phyloP scores from a whole-genome alignment of 83 land plant genomes.

The Thuja plicata region DNA sequence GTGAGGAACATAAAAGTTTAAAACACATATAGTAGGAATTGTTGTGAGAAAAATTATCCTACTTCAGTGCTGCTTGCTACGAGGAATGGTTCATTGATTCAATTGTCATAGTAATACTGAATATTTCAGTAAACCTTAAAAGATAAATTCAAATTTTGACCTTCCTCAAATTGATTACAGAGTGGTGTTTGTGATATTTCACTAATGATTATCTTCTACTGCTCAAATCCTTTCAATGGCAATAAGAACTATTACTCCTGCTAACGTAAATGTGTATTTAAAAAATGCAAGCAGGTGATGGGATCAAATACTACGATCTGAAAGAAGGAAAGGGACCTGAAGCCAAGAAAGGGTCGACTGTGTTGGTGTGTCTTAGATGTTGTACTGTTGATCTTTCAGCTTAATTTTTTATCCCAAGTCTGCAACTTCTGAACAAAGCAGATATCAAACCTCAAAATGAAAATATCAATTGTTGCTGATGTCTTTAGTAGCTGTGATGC shows the following conservation, averaged over 20 bases:
- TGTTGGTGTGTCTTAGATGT: conserved; percentile 49
- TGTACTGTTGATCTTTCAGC: conserved; percentile 16
- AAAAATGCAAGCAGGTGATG: conserved; percentile 63
- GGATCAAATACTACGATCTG: conserved; percentile 85
- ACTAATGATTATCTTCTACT: not conserved
- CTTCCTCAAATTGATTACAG: not conserved
- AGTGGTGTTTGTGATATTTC: not conserved
- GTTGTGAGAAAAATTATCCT: not conserved
- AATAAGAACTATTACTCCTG: not conserved
- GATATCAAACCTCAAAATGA: not conserved
- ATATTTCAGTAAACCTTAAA: not conserved
- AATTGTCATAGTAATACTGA: not conserved
- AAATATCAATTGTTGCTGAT: not conserved
- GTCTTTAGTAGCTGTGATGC: not conserved
- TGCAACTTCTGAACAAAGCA: conserved; percentile 6
- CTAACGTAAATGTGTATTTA: not conserved
- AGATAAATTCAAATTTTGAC: not conserved
- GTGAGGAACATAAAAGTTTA: not conserved
- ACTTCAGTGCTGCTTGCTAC: not conserved
- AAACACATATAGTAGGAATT: not conserved
- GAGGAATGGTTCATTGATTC: not conserved
- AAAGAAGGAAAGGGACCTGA: conserved; percentile 78
- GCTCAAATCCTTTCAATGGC: not conserved
- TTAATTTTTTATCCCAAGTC: not conserved
- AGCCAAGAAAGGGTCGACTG: conserved; percentile 82